Evolutionary conservation across 768 basidiomycete species (phyloP), one percentile per base, ranked within the genome.

Genomic region (Rhizopogon vesiculosus): DNA sequence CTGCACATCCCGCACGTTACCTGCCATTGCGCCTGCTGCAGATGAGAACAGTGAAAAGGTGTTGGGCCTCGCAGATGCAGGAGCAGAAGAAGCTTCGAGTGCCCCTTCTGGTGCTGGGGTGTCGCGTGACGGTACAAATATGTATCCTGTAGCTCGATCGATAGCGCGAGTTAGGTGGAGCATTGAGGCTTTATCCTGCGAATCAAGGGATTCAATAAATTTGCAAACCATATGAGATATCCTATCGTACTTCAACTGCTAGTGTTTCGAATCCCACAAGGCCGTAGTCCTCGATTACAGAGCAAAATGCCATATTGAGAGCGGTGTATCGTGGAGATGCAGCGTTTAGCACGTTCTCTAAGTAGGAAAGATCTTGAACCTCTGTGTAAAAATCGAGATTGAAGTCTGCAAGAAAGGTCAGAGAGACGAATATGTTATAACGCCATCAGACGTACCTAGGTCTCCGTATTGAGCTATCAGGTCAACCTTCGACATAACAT

Each of bases 311-410:
- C 79, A 89, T 84, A 68, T 98, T 98, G 44, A 99, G 72, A 7
- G 85, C 84, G 0, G 80, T 74, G 63, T 84, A 97, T 40, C 85
- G 84, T 1, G 87, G 84, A 0, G 88, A 80, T 1, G 83, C 66
- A 0, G 83, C 76, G 16, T 80, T 77, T 15, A 98, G 81, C 0
- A 83, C 74, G 59, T 86, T 87, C 60, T 91, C 84, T 19, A 99
- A 82, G 68, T 98, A 87, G 1, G 88, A 87, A 0, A 99, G 78
- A 66, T 99, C 96, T 70, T 97, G 94, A 0, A 97, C 97, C 72
- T 99, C 94, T 42, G 97, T 98, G 70, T 98, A 98, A 69, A 91
- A 99, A 61, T 93, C 91, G 29, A 99, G 86, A 65, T 96, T 97
- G 77, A 99, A 98, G 43, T 96, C 96, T 97, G 62, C 39, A 7